phyloP scores from a whole-genome alignment of 2,329 filamentous ascomycete species.

The Colletotrichum simmondsii region DNA sequence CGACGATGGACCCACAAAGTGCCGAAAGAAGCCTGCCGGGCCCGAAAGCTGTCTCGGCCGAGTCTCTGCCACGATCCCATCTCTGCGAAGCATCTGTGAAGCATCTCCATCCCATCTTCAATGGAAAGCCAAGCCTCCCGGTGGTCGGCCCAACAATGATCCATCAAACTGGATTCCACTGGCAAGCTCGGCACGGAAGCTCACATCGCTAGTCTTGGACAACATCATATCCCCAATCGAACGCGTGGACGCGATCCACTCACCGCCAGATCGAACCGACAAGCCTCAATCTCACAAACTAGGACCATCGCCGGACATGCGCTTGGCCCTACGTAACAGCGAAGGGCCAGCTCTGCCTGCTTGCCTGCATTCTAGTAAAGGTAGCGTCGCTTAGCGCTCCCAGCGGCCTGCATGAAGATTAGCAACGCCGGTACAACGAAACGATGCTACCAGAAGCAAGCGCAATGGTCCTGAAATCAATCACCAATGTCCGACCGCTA shows the following conservation, averaged over 20 bases:
- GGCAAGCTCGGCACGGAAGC: slow-evolving; percentile 5
- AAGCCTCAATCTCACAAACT: neutral
- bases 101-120: neutral
- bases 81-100: neutral
- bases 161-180: neutral
- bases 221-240: slow-evolving; percentile 12
- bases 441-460: neutral
- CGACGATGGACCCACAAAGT: neutral
- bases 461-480: neutral
- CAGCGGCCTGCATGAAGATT: neutral
- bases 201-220: slow-evolving; percentile 14
- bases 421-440: neutral
- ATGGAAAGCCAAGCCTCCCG: neutral
- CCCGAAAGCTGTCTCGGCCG: neutral
- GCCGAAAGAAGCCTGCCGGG: neutral
- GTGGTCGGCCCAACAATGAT: neutral
- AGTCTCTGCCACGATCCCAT: neutral
- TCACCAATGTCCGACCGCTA: neutral
- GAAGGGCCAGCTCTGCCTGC: neutral
- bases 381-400: neutral
- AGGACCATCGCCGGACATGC: neutral
- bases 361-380: neutral
- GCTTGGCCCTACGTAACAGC: slow-evolving; percentile 17
- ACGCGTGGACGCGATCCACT: slow-evolving; percentile 18
- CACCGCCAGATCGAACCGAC: slow-evolving; percentile 8